These are phyloP conservation scores for Bigelowiella natans DNA, from an alignment of 78 protist species.

Conservation along the genomic window DNA sequence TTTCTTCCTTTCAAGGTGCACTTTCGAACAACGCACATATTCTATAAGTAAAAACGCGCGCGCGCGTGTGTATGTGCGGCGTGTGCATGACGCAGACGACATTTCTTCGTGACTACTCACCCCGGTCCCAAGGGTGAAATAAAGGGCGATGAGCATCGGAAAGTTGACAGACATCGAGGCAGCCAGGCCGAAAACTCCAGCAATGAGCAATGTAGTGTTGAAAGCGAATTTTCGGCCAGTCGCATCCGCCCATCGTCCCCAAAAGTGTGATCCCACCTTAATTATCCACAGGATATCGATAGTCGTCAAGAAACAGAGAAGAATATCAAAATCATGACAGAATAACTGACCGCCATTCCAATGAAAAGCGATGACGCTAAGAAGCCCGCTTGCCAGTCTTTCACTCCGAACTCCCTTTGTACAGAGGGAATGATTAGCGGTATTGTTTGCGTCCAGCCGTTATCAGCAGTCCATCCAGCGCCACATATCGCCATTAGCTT, in stretches of 20 bases:
- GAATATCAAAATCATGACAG: neutral
- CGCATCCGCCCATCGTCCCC: neutral
- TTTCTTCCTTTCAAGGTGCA: too few relatives aligned
- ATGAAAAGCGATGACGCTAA: neutral
- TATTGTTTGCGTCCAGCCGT: neutral
- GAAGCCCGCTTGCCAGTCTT: neutral
- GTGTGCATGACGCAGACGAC: too few relatives aligned
- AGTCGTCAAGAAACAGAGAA: neutral
- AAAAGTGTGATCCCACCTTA: too few relatives aligned
- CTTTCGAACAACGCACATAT: too few relatives aligned
- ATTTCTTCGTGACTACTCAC: too few relatives aligned
- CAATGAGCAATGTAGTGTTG: neutral
- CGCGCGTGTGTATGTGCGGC: too few relatives aligned
- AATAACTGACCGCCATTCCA: neutral
- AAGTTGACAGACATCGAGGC: too few relatives aligned
- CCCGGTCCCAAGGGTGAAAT: too few relatives aligned
- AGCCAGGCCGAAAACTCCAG: too few relatives aligned
- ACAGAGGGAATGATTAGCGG: neutral
- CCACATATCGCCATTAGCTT: neutral
- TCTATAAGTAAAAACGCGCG: too few relatives aligned
- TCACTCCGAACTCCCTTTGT: neutral
- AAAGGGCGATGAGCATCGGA: too few relatives aligned
- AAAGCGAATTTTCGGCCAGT: neutral
- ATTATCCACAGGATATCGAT: neutral
- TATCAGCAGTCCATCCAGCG: neutral